Evolutionary conservation across 331 rosid genomes (phyloP).

Genomic region (Acacia concinna): DNA sequence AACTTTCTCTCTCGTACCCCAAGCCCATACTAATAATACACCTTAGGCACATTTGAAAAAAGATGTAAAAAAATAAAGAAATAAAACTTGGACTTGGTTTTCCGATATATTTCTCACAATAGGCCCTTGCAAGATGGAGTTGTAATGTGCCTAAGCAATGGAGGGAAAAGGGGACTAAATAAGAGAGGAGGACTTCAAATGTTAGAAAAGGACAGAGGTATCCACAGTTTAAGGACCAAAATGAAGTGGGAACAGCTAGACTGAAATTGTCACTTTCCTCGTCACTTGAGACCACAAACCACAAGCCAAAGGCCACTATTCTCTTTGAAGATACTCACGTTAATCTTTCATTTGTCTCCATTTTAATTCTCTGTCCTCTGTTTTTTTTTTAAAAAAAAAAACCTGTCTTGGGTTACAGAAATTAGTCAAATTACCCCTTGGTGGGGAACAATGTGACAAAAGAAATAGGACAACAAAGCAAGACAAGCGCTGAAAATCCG

Average conservation of each 20-base stretch:
- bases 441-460: not conserved
- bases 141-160: not conserved
- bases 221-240: not conserved
- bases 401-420: not conserved
- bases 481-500: not conserved
- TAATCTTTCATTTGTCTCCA: not conserved
- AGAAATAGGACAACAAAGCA: not conserved
- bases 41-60: not conserved
- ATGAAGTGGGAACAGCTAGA: constrained; percentile 20
- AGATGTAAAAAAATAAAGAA: not conserved
- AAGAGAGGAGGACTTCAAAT: not conserved
- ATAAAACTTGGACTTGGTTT: not conserved
- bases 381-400: not conserved
- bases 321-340: not conserved
- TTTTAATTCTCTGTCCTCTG: not conserved
- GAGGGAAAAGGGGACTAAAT: not conserved
- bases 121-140: not conserved
- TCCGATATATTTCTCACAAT: not conserved
- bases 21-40: not conserved
- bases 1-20: not conserved
- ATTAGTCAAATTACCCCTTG: not conserved
- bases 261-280: not conserved
- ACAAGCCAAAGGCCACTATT: not conserved
- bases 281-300: not conserved
- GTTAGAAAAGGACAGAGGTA: not conserved